Percentiles rank a stretch among this genome's conserved stretches.
These are phyloP conservation scores for Oidium heveae DNA, from an alignment of 2,329 filamentous ascomycete genomes.

Conservation along the genomic window DNA sequence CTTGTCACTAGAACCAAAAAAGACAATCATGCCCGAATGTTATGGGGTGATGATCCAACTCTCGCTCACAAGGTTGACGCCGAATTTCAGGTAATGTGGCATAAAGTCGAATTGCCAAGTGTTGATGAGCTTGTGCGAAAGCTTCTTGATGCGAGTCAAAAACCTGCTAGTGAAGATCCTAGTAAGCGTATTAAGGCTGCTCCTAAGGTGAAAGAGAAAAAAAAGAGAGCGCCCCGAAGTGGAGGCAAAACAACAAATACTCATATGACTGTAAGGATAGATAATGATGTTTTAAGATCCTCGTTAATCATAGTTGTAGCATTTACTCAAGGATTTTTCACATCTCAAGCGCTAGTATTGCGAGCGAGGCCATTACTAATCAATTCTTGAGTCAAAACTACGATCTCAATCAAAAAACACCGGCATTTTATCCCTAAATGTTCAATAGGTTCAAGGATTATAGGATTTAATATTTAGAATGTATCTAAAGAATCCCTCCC, in stretches of 20 bases:
- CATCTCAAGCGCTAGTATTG: constrained; percentile 9
- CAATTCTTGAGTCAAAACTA: too few species aligned
- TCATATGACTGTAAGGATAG: constrained; percentile 13
- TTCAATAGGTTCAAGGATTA: too few species aligned
- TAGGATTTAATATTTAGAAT: too few species aligned
- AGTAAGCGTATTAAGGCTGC: constrained; percentile 14
- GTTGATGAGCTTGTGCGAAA: constrained; percentile 17
- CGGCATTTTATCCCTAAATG: too few species aligned
- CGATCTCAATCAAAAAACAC: too few species aligned
- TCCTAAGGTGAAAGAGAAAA: constrained; percentile 15
- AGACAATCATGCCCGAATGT: constrained; percentile 60
- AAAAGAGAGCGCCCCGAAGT: constrained; percentile 14
- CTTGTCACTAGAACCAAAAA: constrained; percentile 81
- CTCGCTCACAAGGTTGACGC: constrained; percentile 51
- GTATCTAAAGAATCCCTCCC: too few species aligned
- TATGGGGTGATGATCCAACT: constrained; percentile 72
- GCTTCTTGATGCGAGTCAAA: constrained; percentile 16
- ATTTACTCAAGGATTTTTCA: constrained; percentile 10
- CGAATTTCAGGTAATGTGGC: constrained; percentile 69
- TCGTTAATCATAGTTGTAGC: not conserved
- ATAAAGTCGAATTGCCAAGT: constrained; percentile 47
- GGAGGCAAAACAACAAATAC: constrained; percentile 15
- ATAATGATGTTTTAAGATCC: not conserved
- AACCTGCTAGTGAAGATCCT: constrained; percentile 16
- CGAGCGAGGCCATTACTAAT: not conserved